A percentile compares a stretch with the other conserved stretches of the same genome.
Conservation (phyloP, 495 filamentous ascomycete species). For the Aspergillus homomorphus region DNA sequence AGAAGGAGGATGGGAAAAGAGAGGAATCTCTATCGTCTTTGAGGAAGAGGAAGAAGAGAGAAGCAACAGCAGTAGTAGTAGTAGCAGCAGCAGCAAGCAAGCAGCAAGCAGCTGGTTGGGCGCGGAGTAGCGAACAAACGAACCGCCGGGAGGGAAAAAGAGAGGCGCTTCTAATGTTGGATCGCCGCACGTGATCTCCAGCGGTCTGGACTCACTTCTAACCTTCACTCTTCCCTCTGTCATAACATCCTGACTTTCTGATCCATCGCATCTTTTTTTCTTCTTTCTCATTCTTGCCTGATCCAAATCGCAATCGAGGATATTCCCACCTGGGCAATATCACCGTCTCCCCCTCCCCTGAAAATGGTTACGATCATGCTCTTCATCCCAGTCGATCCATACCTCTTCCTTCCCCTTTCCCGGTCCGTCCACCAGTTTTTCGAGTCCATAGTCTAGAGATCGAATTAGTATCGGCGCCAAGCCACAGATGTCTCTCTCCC, state of each 20-base stretch:
- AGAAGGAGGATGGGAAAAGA: neutral
- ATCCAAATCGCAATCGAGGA: neutral
- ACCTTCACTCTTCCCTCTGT: too few species aligned
- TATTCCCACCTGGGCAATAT: neutral
- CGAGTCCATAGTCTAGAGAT: neutral
- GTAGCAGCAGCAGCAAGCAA: neutral
- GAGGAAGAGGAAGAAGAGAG: neutral
- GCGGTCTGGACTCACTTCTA: conserved; percentile 24
- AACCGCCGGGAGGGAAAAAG: conserved; percentile 5
- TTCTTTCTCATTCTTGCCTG: neutral
- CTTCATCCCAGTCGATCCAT: too few species aligned
- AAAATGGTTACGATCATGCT: too few species aligned
- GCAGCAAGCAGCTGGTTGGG: conserved; percentile 7
- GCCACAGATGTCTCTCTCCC: conserved; percentile 1
- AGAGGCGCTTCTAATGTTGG: conserved; percentile 11
- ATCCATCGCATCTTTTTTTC: conserved; percentile 2
- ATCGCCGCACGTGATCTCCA: conserved; percentile 21
- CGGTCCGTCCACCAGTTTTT: neutral
- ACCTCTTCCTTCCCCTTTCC: too few species aligned
- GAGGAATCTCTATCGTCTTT: neutral
- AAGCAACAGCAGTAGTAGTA: neutral
- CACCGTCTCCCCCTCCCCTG: neutral
- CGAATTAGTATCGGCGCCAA: conserved; percentile 4
- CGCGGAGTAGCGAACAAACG: conserved; percentile 3
- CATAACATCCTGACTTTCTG: too few species aligned